Base-by-base conservation (phyloP, 345 rosid species). In the Salix exigua region DNA sequence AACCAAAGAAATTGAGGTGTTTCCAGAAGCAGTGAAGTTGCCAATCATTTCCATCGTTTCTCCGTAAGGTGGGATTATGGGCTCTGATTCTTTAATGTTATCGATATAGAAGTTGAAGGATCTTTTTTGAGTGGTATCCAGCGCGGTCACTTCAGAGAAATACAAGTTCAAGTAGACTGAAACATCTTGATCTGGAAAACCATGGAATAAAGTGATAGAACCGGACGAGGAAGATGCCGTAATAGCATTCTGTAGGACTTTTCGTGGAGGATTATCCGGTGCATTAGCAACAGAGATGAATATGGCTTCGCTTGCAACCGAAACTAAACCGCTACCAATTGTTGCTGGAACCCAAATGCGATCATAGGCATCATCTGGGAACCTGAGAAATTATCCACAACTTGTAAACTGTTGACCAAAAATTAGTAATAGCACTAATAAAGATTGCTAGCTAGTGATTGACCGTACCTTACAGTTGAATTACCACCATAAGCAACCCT, bases 91-190 rank as follows among this genome's bases (percentile, higher is more conserved):
- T 4, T 62, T 33, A 58, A 48, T 66, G 71, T 74, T 37, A 50
- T 87, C 72, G 28, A 77, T 9, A 53, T 72, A 67, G 46, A 83
- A 50, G 75, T 35, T 21, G 21, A 88, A 79, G 40, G 88, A 83
- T 64, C 88, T 85, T 4, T 74, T 83, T 13, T 87, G 73, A 26
- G 85, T 73, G 6, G 82, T 21, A 61, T 71, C 77, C 0, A 86
- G 88, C 38, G 53, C 33, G 2, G 80, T 25, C 73, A 87, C 85
- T 73, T 88, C 92, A 9, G 88, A 83, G 74, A 85, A 88, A 66
- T 85, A 87, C 70, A 88, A 44, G 85, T 75, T 86, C 35, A 81
- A 46, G 50, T 84, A 78, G 28, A 77, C 40, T 1, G 86, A 73
- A 51, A 63, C 72, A 44, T 28, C 35, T 17, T 4, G 19, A n/a